A percentile compares a stretch with the other conserved stretches of the same genome.
phyloP scores from a whole-genome alignment of 2,329 filamentous ascomycete species.

The Penicillium crustosum region DNA sequence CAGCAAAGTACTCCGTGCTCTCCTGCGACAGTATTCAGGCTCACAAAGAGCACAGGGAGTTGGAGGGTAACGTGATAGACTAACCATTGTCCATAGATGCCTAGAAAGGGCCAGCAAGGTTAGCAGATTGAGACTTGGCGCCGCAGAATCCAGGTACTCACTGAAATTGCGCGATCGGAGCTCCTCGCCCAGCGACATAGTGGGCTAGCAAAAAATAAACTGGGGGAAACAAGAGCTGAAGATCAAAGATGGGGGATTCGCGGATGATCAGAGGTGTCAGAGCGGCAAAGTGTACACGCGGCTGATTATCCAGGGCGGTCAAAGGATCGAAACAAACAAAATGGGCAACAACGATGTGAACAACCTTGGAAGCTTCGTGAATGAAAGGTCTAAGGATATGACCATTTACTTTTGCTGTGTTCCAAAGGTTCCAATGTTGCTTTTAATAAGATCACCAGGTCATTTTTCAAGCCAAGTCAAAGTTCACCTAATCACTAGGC shows the following conservation, averaged over 20 bases:
- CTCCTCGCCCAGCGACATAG: constrained; percentile 62
- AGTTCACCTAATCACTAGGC: background rate
- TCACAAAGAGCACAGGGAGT: background rate
- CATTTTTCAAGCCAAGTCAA: background rate
- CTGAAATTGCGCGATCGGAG: constrained; percentile 67
- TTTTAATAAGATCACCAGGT: background rate
- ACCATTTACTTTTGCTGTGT: background rate
- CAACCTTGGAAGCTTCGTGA: background rate
- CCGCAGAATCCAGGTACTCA: constrained; percentile 42
- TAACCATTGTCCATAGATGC: constrained; percentile 70
- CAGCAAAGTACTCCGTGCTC: background rate
- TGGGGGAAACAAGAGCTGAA: background rate
- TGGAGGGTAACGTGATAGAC: constrained; percentile 29
- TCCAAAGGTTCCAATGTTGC: background rate
- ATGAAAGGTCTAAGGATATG: background rate
- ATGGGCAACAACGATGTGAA: background rate
- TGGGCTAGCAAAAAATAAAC: constrained; percentile 21
- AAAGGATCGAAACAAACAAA: constrained; percentile 8
- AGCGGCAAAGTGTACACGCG: constrained; percentile 11
- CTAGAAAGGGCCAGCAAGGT: constrained; percentile 40
- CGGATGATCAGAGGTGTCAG: constrained; percentile 12
- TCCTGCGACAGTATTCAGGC: background rate
- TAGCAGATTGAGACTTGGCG: constrained; percentile 20
- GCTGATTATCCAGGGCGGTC: constrained; percentile 7
- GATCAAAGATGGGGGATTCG: constrained; percentile 2